A percentile compares a stretch with the other conserved stretches of the same genome.
These are phyloP conservation scores for Thraustotheca clavata DNA, from an alignment of 352 stramenopile species.

Conservation along the genomic window DNA sequence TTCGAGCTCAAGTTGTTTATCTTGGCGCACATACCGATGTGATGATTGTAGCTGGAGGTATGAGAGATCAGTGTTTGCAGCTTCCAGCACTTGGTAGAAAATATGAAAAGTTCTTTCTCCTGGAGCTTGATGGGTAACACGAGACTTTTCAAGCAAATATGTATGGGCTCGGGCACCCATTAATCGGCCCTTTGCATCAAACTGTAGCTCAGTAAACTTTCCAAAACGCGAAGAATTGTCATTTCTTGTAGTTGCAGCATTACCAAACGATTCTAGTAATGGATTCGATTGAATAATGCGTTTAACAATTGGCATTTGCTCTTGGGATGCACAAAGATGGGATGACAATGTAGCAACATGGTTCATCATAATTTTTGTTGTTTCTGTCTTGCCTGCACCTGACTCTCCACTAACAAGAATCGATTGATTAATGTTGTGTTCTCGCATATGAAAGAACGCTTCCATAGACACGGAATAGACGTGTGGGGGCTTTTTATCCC, in stretches of 20 bases:
- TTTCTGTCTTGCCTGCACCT: conserved; percentile 95
- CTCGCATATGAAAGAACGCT: conserved; percentile 73
- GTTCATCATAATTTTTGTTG: conserved; percentile 94
- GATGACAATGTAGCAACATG: conserved; percentile 82
- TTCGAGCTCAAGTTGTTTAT: conserved; percentile 9
- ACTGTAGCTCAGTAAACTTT: conserved; percentile 84
- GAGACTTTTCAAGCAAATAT: conserved; percentile 90
- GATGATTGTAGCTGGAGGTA: conserved; percentile 40
- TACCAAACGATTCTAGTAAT: conserved; percentile 79
- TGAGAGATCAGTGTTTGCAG: conserved; percentile 32
- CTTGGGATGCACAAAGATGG: conserved; percentile 65
- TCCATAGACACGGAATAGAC: conserved; percentile 85
- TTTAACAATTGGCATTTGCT: conserved; percentile 68
- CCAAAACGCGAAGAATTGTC: conserved; percentile 82
- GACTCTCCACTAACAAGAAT: conserved; percentile 94
- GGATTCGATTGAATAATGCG: conserved; percentile 92
- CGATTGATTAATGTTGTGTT: conserved; percentile 83
- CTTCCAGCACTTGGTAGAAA: conserved; percentile 86
- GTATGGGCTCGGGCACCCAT: conserved; percentile 77
- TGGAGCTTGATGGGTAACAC: conserved; percentile 73
- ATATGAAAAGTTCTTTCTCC: conserved; percentile 92
- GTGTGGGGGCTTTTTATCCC: conserved; percentile 67
- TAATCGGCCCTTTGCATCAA: conserved; percentile 56
- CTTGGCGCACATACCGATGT: conserved; percentile 62
- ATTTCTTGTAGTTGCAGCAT: conserved; percentile 80